A percentile compares a stretch with the other conserved stretches of the same genome.
Evolutionary conservation across 768 basidiomycete genomes (phyloP).

Genomic region (Xerocomellus dryophilus): DNA sequence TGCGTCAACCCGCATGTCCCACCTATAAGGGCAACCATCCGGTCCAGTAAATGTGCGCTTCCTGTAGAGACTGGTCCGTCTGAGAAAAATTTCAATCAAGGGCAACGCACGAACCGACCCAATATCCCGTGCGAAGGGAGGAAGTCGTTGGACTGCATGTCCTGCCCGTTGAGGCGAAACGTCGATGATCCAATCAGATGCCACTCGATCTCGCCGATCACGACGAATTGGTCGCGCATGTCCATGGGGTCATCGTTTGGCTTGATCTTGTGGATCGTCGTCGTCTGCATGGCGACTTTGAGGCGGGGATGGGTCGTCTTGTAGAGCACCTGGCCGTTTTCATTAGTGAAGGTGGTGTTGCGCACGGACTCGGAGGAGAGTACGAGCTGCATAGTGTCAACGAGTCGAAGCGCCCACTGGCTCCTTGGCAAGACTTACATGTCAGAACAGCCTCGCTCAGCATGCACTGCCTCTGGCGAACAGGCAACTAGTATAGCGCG

Average conservation of each 20-base stretch:
- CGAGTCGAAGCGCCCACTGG: not conserved
- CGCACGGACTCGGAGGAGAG: constrained; percentile 24
- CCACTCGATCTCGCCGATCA: constrained; percentile 37
- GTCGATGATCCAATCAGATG: constrained; percentile 27
- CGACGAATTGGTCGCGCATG: constrained; percentile 30
- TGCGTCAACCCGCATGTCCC: constrained; percentile 22
- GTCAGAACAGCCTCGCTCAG: constrained; percentile 11
- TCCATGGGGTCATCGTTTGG: constrained; percentile 21
- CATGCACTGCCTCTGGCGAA: constrained; percentile 57
- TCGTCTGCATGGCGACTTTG: constrained; percentile 11
- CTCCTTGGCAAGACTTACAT: constrained; percentile 1
- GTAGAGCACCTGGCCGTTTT: constrained; percentile 29
- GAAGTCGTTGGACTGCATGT: constrained; percentile 25
- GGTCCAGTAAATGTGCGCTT: constrained; percentile 33
- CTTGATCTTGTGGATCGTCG: constrained; percentile 27
- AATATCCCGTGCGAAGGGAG: constrained; percentile 22
- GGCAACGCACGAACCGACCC: constrained; percentile 18
- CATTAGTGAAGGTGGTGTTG: constrained; percentile 25
- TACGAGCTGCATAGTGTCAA: constrained; percentile 16
- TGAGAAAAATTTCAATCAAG: not conserved
- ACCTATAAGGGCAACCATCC: constrained; percentile 35
- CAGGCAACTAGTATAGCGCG: constrained; percentile 65
- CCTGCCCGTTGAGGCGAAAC: constrained; percentile 28
- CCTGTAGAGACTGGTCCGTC: not conserved
- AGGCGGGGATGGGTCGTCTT: constrained; percentile 24